Evolutionary conservation across 2,329 filamentous ascomycete species (phyloP).

Genomic region (Scorias spongiosa): DNA sequence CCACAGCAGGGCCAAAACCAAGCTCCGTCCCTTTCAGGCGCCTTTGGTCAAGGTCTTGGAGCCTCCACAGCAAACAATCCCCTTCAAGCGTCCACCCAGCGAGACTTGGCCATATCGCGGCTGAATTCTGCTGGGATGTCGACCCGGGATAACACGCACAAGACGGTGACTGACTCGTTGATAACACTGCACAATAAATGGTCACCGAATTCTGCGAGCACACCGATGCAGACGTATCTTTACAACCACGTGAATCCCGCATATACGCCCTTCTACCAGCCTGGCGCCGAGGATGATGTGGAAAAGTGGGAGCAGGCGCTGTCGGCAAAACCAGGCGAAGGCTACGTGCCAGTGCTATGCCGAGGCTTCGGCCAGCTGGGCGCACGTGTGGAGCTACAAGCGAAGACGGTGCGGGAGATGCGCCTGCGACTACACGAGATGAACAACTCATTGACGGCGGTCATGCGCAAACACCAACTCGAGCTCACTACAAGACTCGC

Average conservation of each 20-base stretch:
- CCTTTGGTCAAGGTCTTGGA: conserved; percentile 14
- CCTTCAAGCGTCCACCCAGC: conserved; percentile 10
- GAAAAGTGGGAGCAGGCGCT: conserved; percentile 75
- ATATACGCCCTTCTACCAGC: conserved; percentile 61
- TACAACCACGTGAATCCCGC: conserved; percentile 71
- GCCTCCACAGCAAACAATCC: conserved; percentile 9
- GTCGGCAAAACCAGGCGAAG: conserved; percentile 55
- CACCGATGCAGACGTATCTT: conserved; percentile 69
- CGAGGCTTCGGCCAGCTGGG: conserved; percentile 59
- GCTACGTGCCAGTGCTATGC: conserved; percentile 63
- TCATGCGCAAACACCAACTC: conserved; percentile 63
- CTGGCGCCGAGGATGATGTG: conserved; percentile 53
- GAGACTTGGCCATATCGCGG: conserved; percentile 11
- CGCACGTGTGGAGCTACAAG: conserved; percentile 57
- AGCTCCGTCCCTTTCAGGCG: conserved; percentile 3
- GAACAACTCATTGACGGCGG: conserved; percentile 55
- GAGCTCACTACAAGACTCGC: conserved; percentile 58
- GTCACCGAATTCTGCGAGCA: conserved; percentile 52
- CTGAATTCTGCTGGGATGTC: conserved; percentile 7
- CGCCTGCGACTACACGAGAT: conserved; percentile 64
- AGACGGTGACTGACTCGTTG: conserved; percentile 62
- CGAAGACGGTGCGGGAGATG: conserved; percentile 51
- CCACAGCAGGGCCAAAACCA: conserved; percentile 7
- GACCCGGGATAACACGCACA: conserved; percentile 39
- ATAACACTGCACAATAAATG: conserved; percentile 56